Percentiles rank a stretch among this genome's conserved stretches.
Evolutionary conservation across 1,139 yeast genomes (phyloP).

Genomic region (Yamadazyma dendronema): DNA sequence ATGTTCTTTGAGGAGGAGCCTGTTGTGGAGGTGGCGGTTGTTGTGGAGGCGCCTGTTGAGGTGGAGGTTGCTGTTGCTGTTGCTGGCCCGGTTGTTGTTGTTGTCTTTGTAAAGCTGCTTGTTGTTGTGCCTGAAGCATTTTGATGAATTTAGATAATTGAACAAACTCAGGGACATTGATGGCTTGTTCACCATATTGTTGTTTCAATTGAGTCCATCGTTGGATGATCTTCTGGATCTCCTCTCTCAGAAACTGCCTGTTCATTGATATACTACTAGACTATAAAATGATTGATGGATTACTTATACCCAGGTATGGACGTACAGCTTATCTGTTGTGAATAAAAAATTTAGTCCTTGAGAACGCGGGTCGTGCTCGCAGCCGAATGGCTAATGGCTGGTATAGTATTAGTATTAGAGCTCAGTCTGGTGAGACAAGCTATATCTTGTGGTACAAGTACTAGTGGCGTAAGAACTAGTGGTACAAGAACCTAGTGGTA

Average conservation of each 20-base stretch:
- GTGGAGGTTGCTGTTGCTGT: slow-evolving; percentile 17
- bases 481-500: too few species aligned
- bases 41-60: slow-evolving; percentile 11
- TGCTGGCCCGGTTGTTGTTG: slow-evolving; percentile 13
- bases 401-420: too few species aligned
- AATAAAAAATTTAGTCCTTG: slow-evolving; percentile 1
- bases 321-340: neutral
- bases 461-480: too few species aligned
- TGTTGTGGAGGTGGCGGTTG: slow-evolving; percentile 3
- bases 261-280: slow-evolving; percentile 25
- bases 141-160: slow-evolving; percentile 57
- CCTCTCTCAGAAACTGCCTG: slow-evolving; percentile 38
- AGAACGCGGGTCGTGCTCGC: neutral
- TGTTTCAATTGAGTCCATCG: slow-evolving; percentile 64
- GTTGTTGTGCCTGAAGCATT: slow-evolving; percentile 42
- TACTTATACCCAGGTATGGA: neutral
- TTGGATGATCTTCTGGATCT: slow-evolving; percentile 42
- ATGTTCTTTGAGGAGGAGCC: slow-evolving; percentile 8
- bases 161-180: slow-evolving; percentile 59
- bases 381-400: too few species aligned
- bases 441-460: too few species aligned
- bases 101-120: slow-evolving; percentile 16
- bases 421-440: neutral
- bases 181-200: slow-evolving; percentile 65
- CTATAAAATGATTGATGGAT: neutral